phyloP scores from a whole-genome alignment of 78 protist genomes.

The Monosiga brevicollis region DNA sequence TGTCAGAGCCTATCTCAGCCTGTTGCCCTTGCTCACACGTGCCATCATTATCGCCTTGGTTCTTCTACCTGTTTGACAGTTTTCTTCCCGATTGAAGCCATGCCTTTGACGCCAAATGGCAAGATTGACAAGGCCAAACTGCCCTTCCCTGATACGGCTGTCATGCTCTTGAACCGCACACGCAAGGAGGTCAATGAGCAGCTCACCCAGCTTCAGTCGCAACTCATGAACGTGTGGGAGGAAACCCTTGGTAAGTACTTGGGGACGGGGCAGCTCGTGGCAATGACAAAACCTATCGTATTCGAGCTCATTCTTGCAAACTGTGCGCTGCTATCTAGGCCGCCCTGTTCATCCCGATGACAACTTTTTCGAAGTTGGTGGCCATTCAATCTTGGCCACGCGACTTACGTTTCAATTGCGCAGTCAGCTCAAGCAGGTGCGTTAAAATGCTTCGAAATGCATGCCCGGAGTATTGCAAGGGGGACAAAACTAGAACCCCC shows the following conservation, averaged over 20 bases:
- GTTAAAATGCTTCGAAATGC: not conserved
- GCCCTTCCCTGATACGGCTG: slow-evolving; percentile 30
- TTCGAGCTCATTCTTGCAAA: no score
- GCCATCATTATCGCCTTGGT: no score
- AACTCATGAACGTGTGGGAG: slow-evolving; percentile 26
- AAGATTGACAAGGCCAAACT: slow-evolving; percentile 31
- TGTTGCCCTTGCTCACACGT: no score
- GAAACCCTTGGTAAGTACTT: no score
- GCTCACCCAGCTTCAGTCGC: slow-evolving; percentile 5
- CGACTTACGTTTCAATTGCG: slow-evolving; percentile 20
- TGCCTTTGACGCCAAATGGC: slow-evolving; percentile 69
- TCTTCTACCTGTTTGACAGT: not conserved
- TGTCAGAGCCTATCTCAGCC: no score
- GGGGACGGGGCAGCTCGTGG: no score
- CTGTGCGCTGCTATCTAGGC: no score
- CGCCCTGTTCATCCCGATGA: slow-evolving; percentile 11
- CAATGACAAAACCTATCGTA: no score
- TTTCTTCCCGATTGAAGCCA: slow-evolving; percentile 7
- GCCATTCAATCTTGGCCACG: slow-evolving; percentile 47
- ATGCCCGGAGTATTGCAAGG: no score
- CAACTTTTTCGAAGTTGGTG: slow-evolving; percentile 57
- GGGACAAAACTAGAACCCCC: no score
- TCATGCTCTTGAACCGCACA: not conserved
- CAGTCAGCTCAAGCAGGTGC: not conserved
- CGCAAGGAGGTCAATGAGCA: not conserved